Evolutionary conservation across 2,329 filamentous ascomycete genomes (phyloP).

Genomic region (Thyridium curvatum): DNA sequence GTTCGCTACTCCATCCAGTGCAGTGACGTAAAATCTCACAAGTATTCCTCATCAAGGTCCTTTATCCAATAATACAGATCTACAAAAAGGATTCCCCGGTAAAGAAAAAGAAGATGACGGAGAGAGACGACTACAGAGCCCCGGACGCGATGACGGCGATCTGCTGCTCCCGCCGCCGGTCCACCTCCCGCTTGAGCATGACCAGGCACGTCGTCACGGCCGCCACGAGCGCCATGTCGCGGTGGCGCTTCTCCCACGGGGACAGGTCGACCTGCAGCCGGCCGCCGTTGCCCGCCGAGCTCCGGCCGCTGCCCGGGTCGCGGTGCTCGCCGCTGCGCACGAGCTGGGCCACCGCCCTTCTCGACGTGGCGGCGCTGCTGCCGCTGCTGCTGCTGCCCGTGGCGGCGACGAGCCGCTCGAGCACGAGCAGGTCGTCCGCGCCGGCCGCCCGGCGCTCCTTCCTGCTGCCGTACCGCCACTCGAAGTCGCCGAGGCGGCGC

Average conservation of each 20-base stretch:
- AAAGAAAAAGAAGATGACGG: too few relatives aligned
- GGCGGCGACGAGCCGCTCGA: conserved; percentile 35
- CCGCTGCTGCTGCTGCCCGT: background rate
- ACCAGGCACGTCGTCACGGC: conserved; percentile 49
- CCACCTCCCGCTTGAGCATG: conserved; percentile 62
- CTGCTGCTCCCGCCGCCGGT: conserved; percentile 48
- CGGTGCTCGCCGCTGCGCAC: conserved; percentile 32
- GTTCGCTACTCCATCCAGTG: too few relatives aligned
- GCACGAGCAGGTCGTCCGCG: conserved; percentile 37
- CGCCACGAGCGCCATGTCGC: conserved; percentile 39
- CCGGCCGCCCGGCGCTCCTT: conserved; percentile 36
- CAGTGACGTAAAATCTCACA: too few relatives aligned
- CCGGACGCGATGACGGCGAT: conserved; percentile 34
- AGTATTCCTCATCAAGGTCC: too few relatives aligned
- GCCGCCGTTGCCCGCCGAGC: conserved; percentile 44
- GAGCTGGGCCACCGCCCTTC: conserved; percentile 31
- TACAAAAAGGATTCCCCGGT: too few relatives aligned
- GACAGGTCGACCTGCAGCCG: conserved; percentile 35
- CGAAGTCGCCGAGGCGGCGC: conserved; percentile 38
- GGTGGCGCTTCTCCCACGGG: conserved; percentile 16
- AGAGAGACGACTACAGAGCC: too few relatives aligned
- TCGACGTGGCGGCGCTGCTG: background rate
- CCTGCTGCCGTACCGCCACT: conserved; percentile 48
- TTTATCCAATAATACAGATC: too few relatives aligned
- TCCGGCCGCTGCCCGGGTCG: conserved; percentile 26